Evolutionary conservation across 768 basidiomycete genomes (phyloP).

Genomic region (Suillus subaureus): DNA sequence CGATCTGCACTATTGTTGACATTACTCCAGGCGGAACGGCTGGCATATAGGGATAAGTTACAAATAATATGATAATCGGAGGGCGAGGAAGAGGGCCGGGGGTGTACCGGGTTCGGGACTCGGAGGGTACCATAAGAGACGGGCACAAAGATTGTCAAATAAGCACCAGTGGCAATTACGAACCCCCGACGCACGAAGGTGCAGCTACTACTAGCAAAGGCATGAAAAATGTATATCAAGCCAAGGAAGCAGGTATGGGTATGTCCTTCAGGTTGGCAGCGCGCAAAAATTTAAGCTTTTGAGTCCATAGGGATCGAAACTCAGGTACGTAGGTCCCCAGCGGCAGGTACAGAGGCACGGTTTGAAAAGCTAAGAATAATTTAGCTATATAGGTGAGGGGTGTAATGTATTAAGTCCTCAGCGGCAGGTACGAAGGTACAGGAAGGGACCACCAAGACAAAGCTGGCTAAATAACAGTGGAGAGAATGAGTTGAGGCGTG

Average conservation of each 20-base stretch:
- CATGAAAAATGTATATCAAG: background rate
- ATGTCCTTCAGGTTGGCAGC: background rate
- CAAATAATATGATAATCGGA: no score
- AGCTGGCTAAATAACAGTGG: background rate
- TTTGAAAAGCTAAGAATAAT: no score
- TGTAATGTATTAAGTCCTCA: background rate
- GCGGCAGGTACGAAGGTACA: background rate
- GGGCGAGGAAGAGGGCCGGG: no score
- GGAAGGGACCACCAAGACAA: background rate
- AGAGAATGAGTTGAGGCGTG: background rate
- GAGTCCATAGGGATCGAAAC: background rate
- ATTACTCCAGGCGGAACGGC: no score
- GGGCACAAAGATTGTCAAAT: no score
- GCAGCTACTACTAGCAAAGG: background rate
- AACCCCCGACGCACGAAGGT: background rate
- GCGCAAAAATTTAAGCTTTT: no score
- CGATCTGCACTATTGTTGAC: no score
- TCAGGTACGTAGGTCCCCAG: background rate
- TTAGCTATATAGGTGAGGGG: background rate
- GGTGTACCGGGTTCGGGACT: no score
- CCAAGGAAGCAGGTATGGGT: background rate
- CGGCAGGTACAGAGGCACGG: background rate
- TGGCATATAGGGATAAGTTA: no score
- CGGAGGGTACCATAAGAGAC: no score
- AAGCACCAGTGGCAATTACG: background rate